Evolutionary conservation across 106 monocot genomes (phyloP), one percentile per base, ranked within the genome.

Genomic region (Dioscorea alata): DNA sequence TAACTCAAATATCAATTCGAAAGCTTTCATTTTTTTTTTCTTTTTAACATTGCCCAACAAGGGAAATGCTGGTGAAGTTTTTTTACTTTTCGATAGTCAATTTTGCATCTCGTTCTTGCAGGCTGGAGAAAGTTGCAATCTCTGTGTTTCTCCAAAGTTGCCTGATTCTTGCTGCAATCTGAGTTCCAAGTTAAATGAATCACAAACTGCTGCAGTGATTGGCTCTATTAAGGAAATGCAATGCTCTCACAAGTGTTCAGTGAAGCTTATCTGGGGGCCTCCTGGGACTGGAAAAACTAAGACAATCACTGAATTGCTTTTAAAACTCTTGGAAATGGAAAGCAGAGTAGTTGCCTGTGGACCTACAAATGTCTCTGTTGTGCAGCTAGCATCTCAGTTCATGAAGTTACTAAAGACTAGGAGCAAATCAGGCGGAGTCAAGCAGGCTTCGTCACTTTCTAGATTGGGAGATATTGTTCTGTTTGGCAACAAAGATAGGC

Each of bases 261-360:
- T 85, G 2, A 76, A 71, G 7, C 80, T 81, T 13, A 81, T 81
- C 8, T 81, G 81, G 71, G 81, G 85, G 0, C 81, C 78, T n/a
- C 85, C 81, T 22, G 78, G 85, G 18, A 85, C 78, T 2, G 81
- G 85, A 14, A 85, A 85, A 69, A 85, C 85, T 0, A 81, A 78
- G 54, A 85, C 81, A 4, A 59, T 81, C 13, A 53, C 67, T 66
- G 70, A 48, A 2, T 33, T 85, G 28, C 68, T 85, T 21, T 52
- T 21, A 35, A 4, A 19, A 4, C 33, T 78, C 17, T 31, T 75
- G 12, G 14, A 7, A 7, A 63, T 70, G 71, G 75, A 72, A 10
- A 57, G 35, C 23, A 65, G 59, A 48, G 63, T 59, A 19, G 51
- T 85, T 58, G 49, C 59, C 1, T 81, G 78, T 20, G 71, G 77